Base-by-base conservation (phyloP, 129 eudicot species). In the carrot (Daucus carota) region DNA sequence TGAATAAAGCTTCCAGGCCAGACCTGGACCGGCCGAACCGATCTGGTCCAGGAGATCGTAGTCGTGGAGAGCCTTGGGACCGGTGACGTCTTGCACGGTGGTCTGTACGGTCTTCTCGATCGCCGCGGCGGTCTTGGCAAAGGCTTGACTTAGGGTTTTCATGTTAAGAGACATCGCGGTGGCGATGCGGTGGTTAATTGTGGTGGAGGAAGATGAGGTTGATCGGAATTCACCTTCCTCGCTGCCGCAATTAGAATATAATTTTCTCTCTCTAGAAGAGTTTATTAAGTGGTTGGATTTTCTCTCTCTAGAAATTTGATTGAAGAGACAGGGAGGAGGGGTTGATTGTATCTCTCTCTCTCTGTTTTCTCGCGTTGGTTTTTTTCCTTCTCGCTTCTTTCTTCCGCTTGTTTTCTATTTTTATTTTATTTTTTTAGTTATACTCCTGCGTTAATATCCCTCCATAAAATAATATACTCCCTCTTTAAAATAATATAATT, bases 1-100 rank as follows among this genome's bases (percentile, higher is more conserved):
- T 73, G 93, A 80, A 83, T 87, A 91, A 3, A 94, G 85, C 81
- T 91, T 91, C 98, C 98, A 94, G 0, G 80, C 88, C 45, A 94
- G 89, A 33, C 88, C 97, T 0, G 97, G 98, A 11, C 98, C 98
- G 6, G 98, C 93, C 31, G 98, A 89, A 34, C 97, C 98, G 92
- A 94, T 94, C 89, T 91, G 98, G 70, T 94, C 93, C 46, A 82
- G 76, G 72, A 94, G 90, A 26, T 91, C 93, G 80, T 94, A 94
- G 85, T 94, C 98, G 73, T 91, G 97, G 22, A 94, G 77, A 31
- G 97, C 79, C 65, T 83, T 91, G 42, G 98, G 98, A 3, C 98
- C 98, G 75, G 98, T 91, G 10, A 94, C 98, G 33, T 94, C 98
- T 67, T 86, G 88, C 0, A 89, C 90, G 50, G 90, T 86, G 33